Percentiles rank a stretch among this genome's conserved stretches.
Evolutionary conservation across 257 asterid genomes (phyloP).

Genomic region (Asclepias syriaca): DNA sequence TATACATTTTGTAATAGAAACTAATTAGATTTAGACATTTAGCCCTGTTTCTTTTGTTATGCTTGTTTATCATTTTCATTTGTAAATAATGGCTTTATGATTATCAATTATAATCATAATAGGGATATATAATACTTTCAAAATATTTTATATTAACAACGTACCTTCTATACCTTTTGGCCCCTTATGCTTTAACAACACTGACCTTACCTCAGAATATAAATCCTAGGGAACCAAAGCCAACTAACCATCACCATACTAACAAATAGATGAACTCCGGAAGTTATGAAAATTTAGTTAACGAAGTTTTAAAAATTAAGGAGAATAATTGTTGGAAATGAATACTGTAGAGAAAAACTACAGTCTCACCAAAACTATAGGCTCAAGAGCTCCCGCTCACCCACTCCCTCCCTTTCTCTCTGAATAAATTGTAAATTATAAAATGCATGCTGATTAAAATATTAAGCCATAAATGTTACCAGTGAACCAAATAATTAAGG

Average conservation of each 20-base stretch:
- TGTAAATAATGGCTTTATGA: too few species aligned
- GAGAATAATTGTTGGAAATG: neutral
- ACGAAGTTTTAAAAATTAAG: neutral
- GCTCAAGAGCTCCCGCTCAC: neutral
- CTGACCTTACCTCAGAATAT: neutral
- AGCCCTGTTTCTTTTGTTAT: too few species aligned
- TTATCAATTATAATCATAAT: too few species aligned
- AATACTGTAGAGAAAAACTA: neutral
- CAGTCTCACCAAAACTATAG: neutral
- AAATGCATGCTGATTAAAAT: neutral
- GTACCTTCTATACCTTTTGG: too few species aligned
- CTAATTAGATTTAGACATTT: too few species aligned
- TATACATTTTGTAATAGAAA: too few species aligned
- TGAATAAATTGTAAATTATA: neutral
- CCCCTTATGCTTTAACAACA: neutral
- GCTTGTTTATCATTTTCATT: too few species aligned
- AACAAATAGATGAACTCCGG: neutral
- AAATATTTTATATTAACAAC: too few species aligned
- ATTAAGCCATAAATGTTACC: neutral
- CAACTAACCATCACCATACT: neutral
- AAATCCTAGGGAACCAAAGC: neutral
- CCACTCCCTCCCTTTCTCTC: neutral
- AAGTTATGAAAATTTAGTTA: neutral
- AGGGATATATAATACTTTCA: too few species aligned
- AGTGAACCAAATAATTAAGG: conserved; percentile 16